Evolutionary conservation across 805 yeast genomes (phyloP), one percentile per base, ranked within the genome.

Genomic region (Kodamaea neixiangensis): DNA sequence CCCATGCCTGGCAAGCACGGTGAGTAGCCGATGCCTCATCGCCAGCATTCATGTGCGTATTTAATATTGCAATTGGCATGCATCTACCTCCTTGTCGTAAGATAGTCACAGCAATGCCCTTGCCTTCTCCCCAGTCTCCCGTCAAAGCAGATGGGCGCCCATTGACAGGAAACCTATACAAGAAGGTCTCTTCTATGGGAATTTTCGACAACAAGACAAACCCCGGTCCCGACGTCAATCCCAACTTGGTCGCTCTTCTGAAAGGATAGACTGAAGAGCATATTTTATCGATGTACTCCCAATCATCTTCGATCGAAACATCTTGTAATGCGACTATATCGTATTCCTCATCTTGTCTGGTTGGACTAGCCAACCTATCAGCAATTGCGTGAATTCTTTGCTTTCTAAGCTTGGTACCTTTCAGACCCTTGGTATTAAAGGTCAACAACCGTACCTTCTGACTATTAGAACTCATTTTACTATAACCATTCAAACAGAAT

Each of bases 121-220:
- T 94, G 6, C 99, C 99, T 17, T 94, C 99, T 58, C 81, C 89
- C 97, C 97, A 94, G 66, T 94, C 99, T 34, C 99, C 99, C 52
- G 98, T 74, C 72, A 82, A 86, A 0, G 99, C 99, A 40, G 90
- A 82, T 1, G 98, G 96, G 46, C 97, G 75, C 1, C 99, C 99
- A 66, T 93, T 94, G 54, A 94, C 81, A 0, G 97, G 96, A 63
- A 89, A 94, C 17, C 96, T 72, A 63, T 88, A 87, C 44, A 94
- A 67, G 63, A 87, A 88, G 0, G 97, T 82, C 13, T 84, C 80
- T 45, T 78, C 85, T 34, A 94, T 90, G 2, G 97, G 97, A 54
- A 87, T 80, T 57, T 87, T 84, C 13, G 97, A 89, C 42, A 94
- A 66, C 5, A 94, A 75, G 1, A 90, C 96, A 38, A 94, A 74